Evolutionary conservation across 257 asterid species (phyloP).

Genomic region (Penstemon newberryi): DNA sequence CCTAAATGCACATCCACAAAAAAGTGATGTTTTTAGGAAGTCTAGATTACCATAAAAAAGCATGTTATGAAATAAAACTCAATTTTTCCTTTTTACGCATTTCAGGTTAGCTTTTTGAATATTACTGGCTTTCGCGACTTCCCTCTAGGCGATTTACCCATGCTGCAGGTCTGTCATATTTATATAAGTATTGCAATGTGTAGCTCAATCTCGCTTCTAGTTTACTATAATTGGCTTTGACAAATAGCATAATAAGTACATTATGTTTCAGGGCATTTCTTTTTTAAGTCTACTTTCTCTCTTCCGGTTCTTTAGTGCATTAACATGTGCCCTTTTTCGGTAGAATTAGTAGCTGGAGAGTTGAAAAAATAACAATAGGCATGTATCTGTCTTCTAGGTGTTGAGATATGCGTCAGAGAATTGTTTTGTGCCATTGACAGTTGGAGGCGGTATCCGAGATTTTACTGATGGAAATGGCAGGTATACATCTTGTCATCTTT

Average conservation of each 20-base stretch:
- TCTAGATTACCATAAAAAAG: background rate
- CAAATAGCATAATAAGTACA: slow-evolving; percentile 1
- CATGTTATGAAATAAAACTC: background rate
- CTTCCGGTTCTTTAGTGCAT: background rate
- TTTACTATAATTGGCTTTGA: slow-evolving; percentile 14
- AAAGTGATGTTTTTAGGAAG: background rate
- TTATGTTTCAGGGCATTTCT: slow-evolving; percentile 3
- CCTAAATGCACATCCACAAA: slow-evolving; percentile 3
- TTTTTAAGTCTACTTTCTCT: slow-evolving; percentile 3
- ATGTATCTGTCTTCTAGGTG: slow-evolving; percentile 47
- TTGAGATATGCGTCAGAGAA: slow-evolving; percentile 73
- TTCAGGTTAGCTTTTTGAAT: slow-evolving; percentile 88
- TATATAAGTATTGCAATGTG: background rate
- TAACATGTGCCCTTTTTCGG: background rate
- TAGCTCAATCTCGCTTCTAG: slow-evolving; percentile 1
- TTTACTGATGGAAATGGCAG: slow-evolving; percentile 87
- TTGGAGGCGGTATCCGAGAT: slow-evolving; percentile 96
- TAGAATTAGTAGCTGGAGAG: background rate
- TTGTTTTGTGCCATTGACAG: slow-evolving; percentile 90
- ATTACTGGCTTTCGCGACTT: slow-evolving; percentile 97
- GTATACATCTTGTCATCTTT: slow-evolving; percentile 32
- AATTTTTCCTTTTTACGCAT: slow-evolving; percentile 17
- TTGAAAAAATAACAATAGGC: slow-evolving; percentile 14
- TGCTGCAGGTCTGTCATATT: slow-evolving; percentile 71
- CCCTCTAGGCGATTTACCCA: slow-evolving; percentile 94